phyloP scores from a whole-genome alignment of 2,329 filamentous ascomycete species.

The Ascochyta lentis region DNA sequence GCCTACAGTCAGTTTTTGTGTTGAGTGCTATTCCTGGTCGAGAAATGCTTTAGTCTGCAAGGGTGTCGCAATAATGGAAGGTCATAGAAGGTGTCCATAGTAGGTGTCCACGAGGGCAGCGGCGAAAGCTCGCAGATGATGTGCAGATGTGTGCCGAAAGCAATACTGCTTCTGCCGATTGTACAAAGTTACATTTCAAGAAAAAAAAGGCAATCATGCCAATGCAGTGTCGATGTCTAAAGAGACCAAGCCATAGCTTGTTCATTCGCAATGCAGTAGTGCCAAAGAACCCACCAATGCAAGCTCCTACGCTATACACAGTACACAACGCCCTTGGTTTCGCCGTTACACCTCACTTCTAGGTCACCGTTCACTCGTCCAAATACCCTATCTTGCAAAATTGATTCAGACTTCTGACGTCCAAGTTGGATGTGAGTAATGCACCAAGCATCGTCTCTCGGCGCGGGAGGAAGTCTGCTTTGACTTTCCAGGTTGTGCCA shows the following conservation, averaged over 20 bases:
- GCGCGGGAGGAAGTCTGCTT: slow-evolving; percentile 53
- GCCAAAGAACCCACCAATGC: slow-evolving; percentile 15
- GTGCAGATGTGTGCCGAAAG: neutral
- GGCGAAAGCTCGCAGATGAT: neutral
- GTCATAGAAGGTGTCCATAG: neutral
- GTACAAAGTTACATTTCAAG: slow-evolving; percentile 11
- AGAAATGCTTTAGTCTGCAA: too few species aligned
- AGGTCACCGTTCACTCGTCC: slow-evolving; percentile 31
- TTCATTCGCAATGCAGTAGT: slow-evolving; percentile 7
- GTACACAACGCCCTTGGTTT: slow-evolving; percentile 16
- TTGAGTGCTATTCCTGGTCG: neutral
- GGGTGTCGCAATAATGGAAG: neutral
- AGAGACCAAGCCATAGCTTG: slow-evolving; percentile 7
- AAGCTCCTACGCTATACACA: slow-evolving; percentile 19
- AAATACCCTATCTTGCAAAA: slow-evolving; percentile 49
- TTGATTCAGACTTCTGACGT: slow-evolving; percentile 53
- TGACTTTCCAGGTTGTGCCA: slow-evolving; percentile 44
- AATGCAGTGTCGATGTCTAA: slow-evolving; percentile 13
- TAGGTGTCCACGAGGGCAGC: neutral
- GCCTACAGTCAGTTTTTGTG: neutral
- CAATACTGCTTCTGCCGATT: neutral
- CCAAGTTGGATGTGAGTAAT: slow-evolving; percentile 52
- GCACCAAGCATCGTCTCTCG: slow-evolving; percentile 56
- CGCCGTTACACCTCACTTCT: slow-evolving; percentile 5
- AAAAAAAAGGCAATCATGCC: slow-evolving; percentile 6